Base-by-base conservation (phyloP, 2,329 filamentous ascomycete species). In the Alternaria sp. region DNA sequence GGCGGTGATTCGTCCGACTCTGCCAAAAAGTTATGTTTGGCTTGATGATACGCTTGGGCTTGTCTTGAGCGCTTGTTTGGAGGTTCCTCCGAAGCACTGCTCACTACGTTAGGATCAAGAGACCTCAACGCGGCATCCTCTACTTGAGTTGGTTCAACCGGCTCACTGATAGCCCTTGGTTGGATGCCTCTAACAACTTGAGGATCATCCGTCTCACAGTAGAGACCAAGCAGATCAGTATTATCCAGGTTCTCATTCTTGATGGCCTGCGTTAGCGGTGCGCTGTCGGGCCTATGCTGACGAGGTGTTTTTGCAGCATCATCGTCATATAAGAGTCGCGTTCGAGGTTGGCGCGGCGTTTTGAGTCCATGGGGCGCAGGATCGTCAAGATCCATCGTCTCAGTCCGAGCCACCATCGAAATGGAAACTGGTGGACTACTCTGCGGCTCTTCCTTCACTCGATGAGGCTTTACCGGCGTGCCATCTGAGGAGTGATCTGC, bases 371-470 rank as follows among this genome's bases (percentile, higher is more conserved):
- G 63, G 14, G 68, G 65, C 3, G 69, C 69, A 7, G 79, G 59
- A 16, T 76, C 75, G 60, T 84, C 82, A 3, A 84, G 73, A 65
- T 84, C 82, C 32, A 83, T 78, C 2, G 79, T 81, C 56, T 81
- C 77, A 7, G 69, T 78, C 9, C 76, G 75, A 5, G 73, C 48
- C 4, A 74, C 62, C 9, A 62, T 68, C 47, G 67, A 43, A 22
- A 53, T 34, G 34, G 44, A 46, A 34, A 57, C 26, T 4, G 65
- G 63, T 8, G 72, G 70, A 58, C 79, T 81, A 49, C 77, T 79
- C 49, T 54, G 62, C 8, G 67, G 71, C 57, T 83, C 80, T 16
- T 80, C 78, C 58, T 81, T 81, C 49, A 83, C 67, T 22, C 68
- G 72, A 36, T 79, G 69, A 36, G 75, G 74, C 34, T 68, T 74